Percentiles rank a stretch among this genome's conserved stretches.
phyloP scores from a whole-genome alignment of 1,284 basidiomycete genomes.

The Trametes polyzona region DNA sequence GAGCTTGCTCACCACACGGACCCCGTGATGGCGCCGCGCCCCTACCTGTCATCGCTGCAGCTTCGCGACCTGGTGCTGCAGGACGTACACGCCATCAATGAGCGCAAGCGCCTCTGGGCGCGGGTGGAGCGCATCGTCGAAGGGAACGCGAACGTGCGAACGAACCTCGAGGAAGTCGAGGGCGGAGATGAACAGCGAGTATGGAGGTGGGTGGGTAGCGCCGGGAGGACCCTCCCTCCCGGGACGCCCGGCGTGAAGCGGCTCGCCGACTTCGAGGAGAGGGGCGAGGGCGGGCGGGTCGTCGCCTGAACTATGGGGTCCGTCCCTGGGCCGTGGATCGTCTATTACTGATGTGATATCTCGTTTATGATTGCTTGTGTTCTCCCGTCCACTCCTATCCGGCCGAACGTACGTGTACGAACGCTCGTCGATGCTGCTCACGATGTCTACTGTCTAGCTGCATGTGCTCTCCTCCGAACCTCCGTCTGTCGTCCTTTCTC shows the following conservation, averaged over 20 bases:
- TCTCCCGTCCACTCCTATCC: background rate
- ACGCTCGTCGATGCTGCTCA: constrained; percentile 3
- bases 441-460: constrained; percentile 1
- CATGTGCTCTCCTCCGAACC: constrained; percentile 5
- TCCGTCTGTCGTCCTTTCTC: background rate
- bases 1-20: constrained; percentile 87
- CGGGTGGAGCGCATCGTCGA: constrained; percentile 90
- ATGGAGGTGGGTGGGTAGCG: constrained; percentile 79
- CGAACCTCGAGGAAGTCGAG: constrained; percentile 84
- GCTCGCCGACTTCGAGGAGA: constrained; percentile 27
- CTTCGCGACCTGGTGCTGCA: constrained; percentile 90
- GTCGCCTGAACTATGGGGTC: constrained; percentile 26
- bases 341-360: background rate
- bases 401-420: background rate
- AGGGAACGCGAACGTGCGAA: constrained; percentile 92
- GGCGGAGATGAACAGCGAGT: constrained; percentile 89
- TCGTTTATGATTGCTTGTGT: constrained; percentile 3
- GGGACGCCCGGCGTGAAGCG: constrained; percentile 23
- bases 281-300: constrained; percentile 28
- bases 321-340: background rate
- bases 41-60: constrained; percentile 88
- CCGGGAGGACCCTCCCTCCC: constrained; percentile 36
- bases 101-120: constrained; percentile 80
- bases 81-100: constrained; percentile 74
- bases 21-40: constrained; percentile 75